Evolutionary conservation across 1,139 yeast genomes (phyloP), one percentile per base, ranked within the genome.

Genomic region (Hyphopichia buzzinii): DNA sequence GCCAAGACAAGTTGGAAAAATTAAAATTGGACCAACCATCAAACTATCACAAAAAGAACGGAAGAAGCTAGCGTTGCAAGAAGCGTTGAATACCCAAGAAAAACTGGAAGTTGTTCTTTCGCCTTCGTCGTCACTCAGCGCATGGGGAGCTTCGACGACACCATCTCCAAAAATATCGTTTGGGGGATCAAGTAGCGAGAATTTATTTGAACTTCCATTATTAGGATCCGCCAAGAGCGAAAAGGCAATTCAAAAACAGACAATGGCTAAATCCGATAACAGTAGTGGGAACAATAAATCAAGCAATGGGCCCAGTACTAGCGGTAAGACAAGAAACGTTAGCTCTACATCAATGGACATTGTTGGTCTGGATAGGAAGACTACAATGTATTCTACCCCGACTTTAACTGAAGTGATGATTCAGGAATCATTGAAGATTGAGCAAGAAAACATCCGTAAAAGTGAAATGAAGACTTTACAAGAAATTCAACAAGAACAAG

Each of bases 401-500:
- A 55, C 71, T 1, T 53, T 68, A 22, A 56, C 70, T 2, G 72
- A 65, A 27, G 57, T 62, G 8, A 66, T 62, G 71, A 57, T 57
- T 40, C 62, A 49, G 37, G 86, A 81, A 47, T 72, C 81, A 34
- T 62, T 72, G 17, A 63, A 63, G 47, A 53, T 66, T 5, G 73
- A 71, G 39, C 62, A 60, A 35, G 52, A 55, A 2, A 57, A 59
- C 29, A 45, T 53, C n/a, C 62, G 54, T 39, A 64, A 55, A 24
- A 33, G 31, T 1, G 62, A 61, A 34, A 46, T 57, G 26, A 72
- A 63, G 42, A 72, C 84, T 3, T 60, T 86, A 27, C 77, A 73
- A 29, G 95, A 86, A 43, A 74, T 85, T 35, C 88, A 81, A 55
- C 80, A 81, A 47, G 95, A 86, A 48, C 87, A 84, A 50, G 88